Percentiles rank a stretch among this genome's conserved stretches.
These are phyloP conservation scores for Castanea sativa DNA, from an alignment of 306 rosid genomes.

Conservation along the genomic window DNA sequence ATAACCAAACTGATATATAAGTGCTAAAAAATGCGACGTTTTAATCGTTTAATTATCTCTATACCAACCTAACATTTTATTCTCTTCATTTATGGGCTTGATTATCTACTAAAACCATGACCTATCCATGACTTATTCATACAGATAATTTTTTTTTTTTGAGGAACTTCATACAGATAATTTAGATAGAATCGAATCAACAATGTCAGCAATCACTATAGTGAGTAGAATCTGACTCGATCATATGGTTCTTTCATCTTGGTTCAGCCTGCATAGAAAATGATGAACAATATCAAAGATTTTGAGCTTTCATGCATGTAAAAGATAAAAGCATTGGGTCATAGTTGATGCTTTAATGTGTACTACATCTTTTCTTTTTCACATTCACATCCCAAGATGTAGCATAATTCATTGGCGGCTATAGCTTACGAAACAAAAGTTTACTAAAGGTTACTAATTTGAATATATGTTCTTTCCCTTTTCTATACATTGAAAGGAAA, in stretches of 20 bases:
- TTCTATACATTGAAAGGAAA: no score
- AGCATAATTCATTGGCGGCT: no score
- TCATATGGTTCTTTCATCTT: conserved; percentile 8
- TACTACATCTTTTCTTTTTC: neutral
- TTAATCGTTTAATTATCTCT: neutral
- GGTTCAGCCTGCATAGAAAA: neutral
- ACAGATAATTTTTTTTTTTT: neutral
- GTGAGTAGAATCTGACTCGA: conserved; percentile 56
- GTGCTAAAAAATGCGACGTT: neutral
- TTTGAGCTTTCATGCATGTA: neutral
- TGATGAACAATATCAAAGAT: neutral
- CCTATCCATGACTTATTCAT: conserved; percentile 12
- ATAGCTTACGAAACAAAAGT: no score
- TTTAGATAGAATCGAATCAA: conserved; percentile 1
- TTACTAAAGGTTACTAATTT: no score
- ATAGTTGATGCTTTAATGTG: neutral
- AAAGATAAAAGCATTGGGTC: neutral
- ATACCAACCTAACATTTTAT: neutral
- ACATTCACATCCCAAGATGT: no score
- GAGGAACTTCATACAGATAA: neutral
- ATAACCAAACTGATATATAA: no score
- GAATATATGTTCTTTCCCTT: no score
- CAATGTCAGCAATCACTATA: conserved; percentile 45
- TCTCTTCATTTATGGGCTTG: neutral
- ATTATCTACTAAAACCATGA: neutral